Conservation (phyloP, 495 filamentous ascomycete genomes). For the Aspergillus cristatus region DNA sequence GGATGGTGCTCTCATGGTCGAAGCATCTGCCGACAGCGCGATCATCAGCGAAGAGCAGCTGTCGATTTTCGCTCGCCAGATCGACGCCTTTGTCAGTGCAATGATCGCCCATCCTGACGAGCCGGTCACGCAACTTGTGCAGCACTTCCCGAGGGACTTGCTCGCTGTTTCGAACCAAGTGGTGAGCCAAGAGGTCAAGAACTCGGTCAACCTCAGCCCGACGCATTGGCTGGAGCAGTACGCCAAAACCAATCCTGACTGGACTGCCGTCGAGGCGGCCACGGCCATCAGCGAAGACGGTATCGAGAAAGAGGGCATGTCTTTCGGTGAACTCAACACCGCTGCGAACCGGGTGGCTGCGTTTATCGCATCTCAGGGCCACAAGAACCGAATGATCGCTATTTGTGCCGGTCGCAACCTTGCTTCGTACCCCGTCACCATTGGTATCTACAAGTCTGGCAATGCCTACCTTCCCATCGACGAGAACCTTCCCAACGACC, state of each 20-base stretch:
- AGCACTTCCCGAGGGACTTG: constrained; percentile 11
- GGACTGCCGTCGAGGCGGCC: constrained; percentile 34
- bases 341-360: constrained; percentile 29
- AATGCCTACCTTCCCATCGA: constrained; percentile 68
- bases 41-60: constrained; percentile 19
- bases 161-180: constrained; percentile 16
- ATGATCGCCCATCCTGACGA: constrained; percentile 20
- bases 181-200: constrained; percentile 9
- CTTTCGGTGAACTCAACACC: constrained; percentile 26
- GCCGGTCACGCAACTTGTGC: constrained; percentile 8
- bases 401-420: constrained; percentile 35
- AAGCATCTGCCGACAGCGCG: constrained; percentile 16
- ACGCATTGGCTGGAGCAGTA: constrained; percentile 25
- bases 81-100: constrained; percentile 17
- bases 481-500: constrained; percentile 32
- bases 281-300: constrained; percentile 16
- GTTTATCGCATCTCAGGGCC: constrained; percentile 24
- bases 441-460: constrained; percentile 45
- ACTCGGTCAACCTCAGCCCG: constrained; percentile 14
- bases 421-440: constrained; percentile 32
- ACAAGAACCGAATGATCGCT: constrained; percentile 27
- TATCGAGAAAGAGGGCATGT: constrained; percentile 27
- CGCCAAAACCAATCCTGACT: constrained; percentile 26
- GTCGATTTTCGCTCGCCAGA: constrained; percentile 18
- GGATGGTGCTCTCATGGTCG: constrained; percentile 13